phyloP scores from a whole-genome alignment of 345 rosid species.

The Camelina laxa region DNA sequence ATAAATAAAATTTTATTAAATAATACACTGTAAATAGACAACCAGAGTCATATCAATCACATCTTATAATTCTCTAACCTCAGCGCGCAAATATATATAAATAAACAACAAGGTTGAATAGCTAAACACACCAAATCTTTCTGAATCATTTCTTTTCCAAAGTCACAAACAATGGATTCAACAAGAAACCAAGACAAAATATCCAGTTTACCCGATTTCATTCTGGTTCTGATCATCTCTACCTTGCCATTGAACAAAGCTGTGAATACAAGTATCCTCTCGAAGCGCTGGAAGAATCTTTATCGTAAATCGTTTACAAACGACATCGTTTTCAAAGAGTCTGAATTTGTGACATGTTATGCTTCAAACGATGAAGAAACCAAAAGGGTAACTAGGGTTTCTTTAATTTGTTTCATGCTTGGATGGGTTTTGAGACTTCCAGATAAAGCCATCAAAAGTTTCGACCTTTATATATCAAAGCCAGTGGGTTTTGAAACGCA shows the following conservation, averaged over 20 bases:
- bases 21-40: too few species aligned
- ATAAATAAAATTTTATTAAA: too few species aligned
- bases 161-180: conserved; percentile 1
- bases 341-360: neutral
- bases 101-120: neutral
- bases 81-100: too few species aligned
- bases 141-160: neutral
- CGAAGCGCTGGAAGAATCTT: neutral
- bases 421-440: conserved; percentile 24
- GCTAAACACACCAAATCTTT: neutral
- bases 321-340: neutral
- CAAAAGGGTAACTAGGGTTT: neutral
- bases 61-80: too few species aligned
- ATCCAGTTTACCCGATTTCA: conserved; percentile 2
- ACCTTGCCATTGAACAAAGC: conserved; percentile 1
- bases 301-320: neutral
- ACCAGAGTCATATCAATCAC: too few species aligned
- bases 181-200: neutral
- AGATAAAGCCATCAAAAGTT: neutral
- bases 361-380: neutral
- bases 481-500: too few species aligned
- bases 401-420: conserved; percentile 26
- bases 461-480: conserved; percentile 41
- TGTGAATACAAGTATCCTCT: neutral
- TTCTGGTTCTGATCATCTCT: too few species aligned